Evolutionary conservation across 495 filamentous ascomycete species (phyloP).

Genomic region (Paragyromitra xinjiangensis): DNA sequence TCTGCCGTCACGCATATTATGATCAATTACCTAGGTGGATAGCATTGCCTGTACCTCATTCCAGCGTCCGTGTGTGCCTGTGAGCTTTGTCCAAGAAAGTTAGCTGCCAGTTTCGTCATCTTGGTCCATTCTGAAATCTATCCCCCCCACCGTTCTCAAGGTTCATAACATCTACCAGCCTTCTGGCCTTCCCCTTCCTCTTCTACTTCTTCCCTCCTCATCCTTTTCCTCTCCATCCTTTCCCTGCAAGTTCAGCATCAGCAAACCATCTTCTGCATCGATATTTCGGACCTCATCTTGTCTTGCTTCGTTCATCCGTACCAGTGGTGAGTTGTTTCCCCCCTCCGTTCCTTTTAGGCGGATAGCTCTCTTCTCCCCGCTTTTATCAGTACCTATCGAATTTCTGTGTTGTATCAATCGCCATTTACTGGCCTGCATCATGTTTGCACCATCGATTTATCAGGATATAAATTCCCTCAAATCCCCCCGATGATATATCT

Average conservation of each 20-base stretch:
- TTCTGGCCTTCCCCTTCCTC: slow-evolving; percentile 43
- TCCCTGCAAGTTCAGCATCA: slow-evolving; percentile 37
- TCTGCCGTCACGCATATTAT: slow-evolving; percentile 21
- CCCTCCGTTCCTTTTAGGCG: slow-evolving; percentile 44
- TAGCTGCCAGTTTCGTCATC: slow-evolving; percentile 55
- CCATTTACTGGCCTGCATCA: slow-evolving; percentile 25
- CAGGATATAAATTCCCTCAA: slow-evolving; percentile 40
- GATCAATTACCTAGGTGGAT: slow-evolving; percentile 32
- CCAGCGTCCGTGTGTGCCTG: slow-evolving; percentile 41
- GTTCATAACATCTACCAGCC: slow-evolving; percentile 47
- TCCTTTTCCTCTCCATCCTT: slow-evolving; percentile 22
- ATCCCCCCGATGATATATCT: slow-evolving; percentile 32
- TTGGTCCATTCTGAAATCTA: slow-evolving; percentile 43
- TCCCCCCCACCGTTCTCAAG: slow-evolving; percentile 44
- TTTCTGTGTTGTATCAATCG: slow-evolving; percentile 30
- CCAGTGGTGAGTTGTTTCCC: slow-evolving; percentile 48
- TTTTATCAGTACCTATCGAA: slow-evolving; percentile 51
- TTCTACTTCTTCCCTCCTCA: slow-evolving; percentile 46
- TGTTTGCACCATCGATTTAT: slow-evolving; percentile 22
- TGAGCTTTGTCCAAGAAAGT: slow-evolving; percentile 52
- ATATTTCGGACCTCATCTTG: slow-evolving; percentile 35
- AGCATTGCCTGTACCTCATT: slow-evolving; percentile 44
- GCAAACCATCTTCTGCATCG: slow-evolving; percentile 38
- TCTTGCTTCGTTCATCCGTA: slow-evolving; percentile 32
- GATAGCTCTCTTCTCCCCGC: slow-evolving; percentile 42